Percentiles rank a stretch among this genome's conserved stretches.
phyloP scores from a whole-genome alignment of 2,329 filamentous ascomycete genomes.

The Fusarium lyarnte region DNA sequence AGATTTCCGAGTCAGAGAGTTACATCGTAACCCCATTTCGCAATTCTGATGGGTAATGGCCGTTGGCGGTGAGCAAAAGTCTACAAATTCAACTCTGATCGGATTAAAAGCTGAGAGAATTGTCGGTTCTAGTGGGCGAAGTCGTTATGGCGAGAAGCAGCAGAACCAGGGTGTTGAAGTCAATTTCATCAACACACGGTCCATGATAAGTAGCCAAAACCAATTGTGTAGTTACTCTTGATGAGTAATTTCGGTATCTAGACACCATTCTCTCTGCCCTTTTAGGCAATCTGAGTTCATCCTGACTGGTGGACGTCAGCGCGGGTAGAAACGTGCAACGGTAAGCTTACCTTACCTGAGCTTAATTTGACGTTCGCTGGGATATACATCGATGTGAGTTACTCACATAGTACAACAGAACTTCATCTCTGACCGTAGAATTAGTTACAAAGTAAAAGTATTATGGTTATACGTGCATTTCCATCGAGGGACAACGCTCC shows the following conservation, averaged over 20 bases:
- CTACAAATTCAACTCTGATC: neutral
- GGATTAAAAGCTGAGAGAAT: neutral
- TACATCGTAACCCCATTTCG: neutral
- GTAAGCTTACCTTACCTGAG: conserved; percentile 2
- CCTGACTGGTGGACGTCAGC: conserved; percentile 1
- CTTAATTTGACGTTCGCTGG: neutral
- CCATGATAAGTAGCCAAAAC: rapidly evolving
- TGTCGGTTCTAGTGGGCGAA: neutral
- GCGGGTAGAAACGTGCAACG: neutral
- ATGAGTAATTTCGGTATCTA: neutral
- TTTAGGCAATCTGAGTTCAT: neutral
- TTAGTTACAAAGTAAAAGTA: neutral
- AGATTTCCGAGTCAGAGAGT: neutral
- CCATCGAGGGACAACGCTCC: neutral
- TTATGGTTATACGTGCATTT: neutral
- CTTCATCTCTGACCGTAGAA: rapidly evolving
- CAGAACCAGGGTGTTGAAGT: neutral
- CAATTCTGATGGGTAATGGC: neutral
- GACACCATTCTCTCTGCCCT: neutral
- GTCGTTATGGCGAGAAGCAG: neutral
- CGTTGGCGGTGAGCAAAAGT: neutral
- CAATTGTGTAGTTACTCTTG: neutral
- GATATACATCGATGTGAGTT: neutral
- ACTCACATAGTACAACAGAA: neutral
- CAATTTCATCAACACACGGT: neutral